Percentiles rank a stretch among this genome's conserved stretches.
Evolutionary conservation across 192 early-diverging fungal species (phyloP).

Genomic region (Diversispora epigaea): DNA sequence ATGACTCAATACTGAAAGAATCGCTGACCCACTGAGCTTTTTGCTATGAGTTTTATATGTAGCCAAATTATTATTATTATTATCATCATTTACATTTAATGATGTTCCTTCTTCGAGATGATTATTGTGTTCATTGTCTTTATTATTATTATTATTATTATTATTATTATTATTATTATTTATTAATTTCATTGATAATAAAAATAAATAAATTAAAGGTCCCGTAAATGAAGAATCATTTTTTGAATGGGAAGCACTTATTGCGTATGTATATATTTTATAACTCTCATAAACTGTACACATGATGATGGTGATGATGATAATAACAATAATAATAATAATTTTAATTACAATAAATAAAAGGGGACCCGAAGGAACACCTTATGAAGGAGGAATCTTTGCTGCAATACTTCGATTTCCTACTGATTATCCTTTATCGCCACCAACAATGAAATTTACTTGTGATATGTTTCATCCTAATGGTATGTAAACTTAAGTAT

Average conservation of each 20-base stretch:
- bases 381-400: constrained; percentile 94
- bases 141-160: background rate
- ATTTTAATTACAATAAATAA: constrained; percentile 11
- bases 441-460: constrained; percentile 96
- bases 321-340: background rate
- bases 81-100: too few relatives aligned
- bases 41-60: constrained; percentile 34
- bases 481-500: constrained; percentile 41
- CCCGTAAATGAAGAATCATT: constrained; percentile 82
- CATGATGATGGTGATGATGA: too few relatives aligned
- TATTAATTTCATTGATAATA: too few relatives aligned
- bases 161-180: constrained; percentile 11
- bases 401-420: constrained; percentile 86
- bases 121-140: too few relatives aligned
- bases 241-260: constrained; percentile 87
- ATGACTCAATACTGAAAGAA: constrained; percentile 60
- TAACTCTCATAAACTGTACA: too few relatives aligned
- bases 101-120: too few relatives aligned
- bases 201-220: constrained; percentile 48
- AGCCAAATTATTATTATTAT: constrained; percentile 8
- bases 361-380: constrained; percentile 89
- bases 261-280: constrained; percentile 54
- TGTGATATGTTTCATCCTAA: constrained; percentile 95
- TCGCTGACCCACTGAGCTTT: constrained; percentile 47
- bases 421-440: constrained; percentile 92